phyloP scores from a whole-genome alignment of 768 basidiomycete genomes.

The Dacryopinax primogenitus region DNA sequence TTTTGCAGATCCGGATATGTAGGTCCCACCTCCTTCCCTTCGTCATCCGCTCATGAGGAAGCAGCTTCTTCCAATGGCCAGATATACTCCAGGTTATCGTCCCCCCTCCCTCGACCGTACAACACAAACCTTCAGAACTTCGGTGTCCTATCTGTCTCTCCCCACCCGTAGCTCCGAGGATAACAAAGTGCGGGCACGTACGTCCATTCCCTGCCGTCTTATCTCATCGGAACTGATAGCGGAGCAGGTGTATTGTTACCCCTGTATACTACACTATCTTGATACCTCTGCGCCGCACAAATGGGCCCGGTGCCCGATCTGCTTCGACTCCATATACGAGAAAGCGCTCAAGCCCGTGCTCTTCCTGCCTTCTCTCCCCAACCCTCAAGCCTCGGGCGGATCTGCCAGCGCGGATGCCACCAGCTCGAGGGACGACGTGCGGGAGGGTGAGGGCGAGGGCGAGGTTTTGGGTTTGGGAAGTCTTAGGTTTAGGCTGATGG shows the following conservation, averaged over 20 bases:
- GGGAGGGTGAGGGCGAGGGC: too few species aligned
- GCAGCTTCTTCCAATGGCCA: constrained; percentile 87
- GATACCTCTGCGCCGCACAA: constrained; percentile 67
- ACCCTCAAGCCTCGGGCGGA: neutral
- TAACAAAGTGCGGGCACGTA: constrained; percentile 97
- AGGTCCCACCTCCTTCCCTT: constrained; percentile 27
- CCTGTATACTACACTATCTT: constrained; percentile 85
- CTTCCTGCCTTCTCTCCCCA: constrained; percentile 25
- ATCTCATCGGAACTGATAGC: neutral
- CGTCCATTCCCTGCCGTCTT: constrained; percentile 27
- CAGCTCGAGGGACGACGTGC: neutral
- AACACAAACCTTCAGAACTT: constrained; percentile 30
- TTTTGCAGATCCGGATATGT: constrained; percentile 97
- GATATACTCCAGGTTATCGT: constrained; percentile 92
- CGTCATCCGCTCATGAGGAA: constrained; percentile 9
- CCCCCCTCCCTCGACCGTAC: constrained; percentile 61
- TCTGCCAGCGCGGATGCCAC: neutral
- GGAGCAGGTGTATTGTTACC: constrained; percentile 77
- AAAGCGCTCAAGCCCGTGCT: constrained; percentile 85
- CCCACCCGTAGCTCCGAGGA: constrained; percentile 74
- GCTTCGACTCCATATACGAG: constrained; percentile 84
- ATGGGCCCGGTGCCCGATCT: constrained; percentile 91
- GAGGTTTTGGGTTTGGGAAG: constrained; percentile 16
- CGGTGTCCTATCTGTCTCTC: constrained; percentile 91
- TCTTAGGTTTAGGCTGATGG: constrained; percentile 77